Percentiles rank a stretch among this genome's conserved stretches.
Conservation (phyloP, 78 protist species). For the Dictyostelium firmibasis region DNA sequence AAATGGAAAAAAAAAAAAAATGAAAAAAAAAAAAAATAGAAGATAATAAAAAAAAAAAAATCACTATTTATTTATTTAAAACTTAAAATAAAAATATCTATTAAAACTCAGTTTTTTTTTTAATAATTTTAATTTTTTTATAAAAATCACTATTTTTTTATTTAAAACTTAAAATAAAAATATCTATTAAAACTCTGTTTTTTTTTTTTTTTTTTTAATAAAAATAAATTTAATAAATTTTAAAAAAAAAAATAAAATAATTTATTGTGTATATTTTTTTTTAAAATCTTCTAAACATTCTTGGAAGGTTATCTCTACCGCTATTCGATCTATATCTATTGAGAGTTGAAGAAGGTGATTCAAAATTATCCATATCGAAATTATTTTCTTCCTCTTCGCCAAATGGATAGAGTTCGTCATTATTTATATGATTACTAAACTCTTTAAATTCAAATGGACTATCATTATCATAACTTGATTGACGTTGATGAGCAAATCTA, state of each 20-base stretch:
- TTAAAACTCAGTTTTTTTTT: not conserved
- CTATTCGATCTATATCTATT: conserved; percentile 18
- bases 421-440: not conserved
- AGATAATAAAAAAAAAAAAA: no score
- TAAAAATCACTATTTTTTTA: no score
- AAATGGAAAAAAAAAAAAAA: not conserved
- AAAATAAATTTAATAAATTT: no score
- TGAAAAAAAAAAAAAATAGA: not conserved
- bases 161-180: not conserved
- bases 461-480: not conserved
- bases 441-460: conserved; percentile 21
- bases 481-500: not conserved
- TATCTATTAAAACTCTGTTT: not conserved
- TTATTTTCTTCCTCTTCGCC: not conserved
- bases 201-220: not conserved
- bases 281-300: not conserved
- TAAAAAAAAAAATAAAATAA: not conserved
- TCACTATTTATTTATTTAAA: not conserved
- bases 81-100: not conserved
- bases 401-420: not conserved
- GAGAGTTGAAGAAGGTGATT: not conserved
- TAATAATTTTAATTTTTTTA: not conserved
- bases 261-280: not conserved
- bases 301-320: not conserved
- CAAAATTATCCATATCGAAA: not conserved